These are phyloP conservation scores for Corchorus capsularis DNA, from an alignment of 345 rosid species.

Conservation along the genomic window DNA sequence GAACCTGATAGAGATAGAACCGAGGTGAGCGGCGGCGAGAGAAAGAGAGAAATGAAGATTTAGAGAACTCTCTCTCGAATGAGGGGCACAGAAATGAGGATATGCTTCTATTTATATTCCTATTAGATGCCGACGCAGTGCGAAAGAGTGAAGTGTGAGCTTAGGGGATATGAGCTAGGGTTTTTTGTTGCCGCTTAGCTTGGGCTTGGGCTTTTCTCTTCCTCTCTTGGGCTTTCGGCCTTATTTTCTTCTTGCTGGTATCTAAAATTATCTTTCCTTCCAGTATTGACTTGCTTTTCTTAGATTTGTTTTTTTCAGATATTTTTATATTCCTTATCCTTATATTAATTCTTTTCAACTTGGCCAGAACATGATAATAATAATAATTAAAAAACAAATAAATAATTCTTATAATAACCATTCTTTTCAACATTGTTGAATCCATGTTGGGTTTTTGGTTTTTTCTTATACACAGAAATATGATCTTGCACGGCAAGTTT, in stretches of 20 bases:
- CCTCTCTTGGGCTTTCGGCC: not conserved
- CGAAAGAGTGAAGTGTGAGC: not conserved
- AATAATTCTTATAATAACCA: too few species aligned
- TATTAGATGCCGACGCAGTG: not conserved
- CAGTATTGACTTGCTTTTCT: not conserved
- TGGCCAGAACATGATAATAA: too few species aligned
- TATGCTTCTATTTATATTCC: not conserved
- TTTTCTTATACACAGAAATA: too few species aligned
- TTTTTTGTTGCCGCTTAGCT: not conserved
- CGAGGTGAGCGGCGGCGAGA: not conserved
- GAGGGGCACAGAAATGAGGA: not conserved
- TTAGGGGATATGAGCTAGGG: not conserved
- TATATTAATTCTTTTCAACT: too few species aligned
- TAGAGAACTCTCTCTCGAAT: not conserved
- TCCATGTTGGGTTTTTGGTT: too few species aligned
- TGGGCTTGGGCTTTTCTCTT: not conserved
- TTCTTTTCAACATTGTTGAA: too few species aligned
- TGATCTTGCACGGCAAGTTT: too few species aligned
- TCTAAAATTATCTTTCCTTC: not conserved
- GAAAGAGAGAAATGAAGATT: not conserved
- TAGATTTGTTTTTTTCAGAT: not conserved
- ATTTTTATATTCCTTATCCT: too few species aligned
- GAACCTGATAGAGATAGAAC: not conserved
- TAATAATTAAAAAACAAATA: too few species aligned
- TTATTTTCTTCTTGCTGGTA: not conserved